Evolutionary conservation across 306 rosid species (phyloP).

Genomic region (Cucurbita ficifolia): DNA sequence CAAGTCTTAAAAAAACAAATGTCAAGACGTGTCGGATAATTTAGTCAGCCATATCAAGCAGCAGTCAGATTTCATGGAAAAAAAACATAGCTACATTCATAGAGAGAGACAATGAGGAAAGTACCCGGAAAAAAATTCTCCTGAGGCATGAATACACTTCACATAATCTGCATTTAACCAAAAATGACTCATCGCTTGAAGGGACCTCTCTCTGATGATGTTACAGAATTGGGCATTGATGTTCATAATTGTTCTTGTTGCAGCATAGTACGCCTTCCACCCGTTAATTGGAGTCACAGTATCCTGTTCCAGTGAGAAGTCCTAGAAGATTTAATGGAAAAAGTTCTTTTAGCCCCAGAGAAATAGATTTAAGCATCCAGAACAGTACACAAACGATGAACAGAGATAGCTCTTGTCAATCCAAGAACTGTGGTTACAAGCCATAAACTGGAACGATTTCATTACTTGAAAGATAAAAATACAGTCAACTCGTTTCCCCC

Average conservation of each 20-base stretch:
- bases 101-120: neutral
- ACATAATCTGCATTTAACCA: conserved; percentile 95
- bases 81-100: neutral
- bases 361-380: neutral
- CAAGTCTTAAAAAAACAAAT: neutral
- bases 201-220: conserved; percentile 63
- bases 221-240: conserved; percentile 70
- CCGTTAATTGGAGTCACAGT: conserved; percentile 66
- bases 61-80: neutral
- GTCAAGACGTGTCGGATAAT: neutral
- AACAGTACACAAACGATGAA: neutral
- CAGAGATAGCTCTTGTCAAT: neutral
- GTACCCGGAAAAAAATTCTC: conserved; percentile 91
- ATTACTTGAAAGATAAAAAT: neutral
- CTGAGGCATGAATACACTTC: conserved; percentile 84
- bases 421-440: neutral
- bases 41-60: neutral
- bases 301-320: conserved; percentile 88
- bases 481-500: neutral
- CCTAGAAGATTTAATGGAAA: conserved; percentile 29
- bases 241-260: conserved; percentile 78
- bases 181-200: conserved; percentile 70
- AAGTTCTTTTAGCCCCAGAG: neutral
- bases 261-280: conserved; percentile 99
- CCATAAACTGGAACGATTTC: neutral